phyloP scores from a whole-genome alignment of 78 protist species.

The Capsaspora owczarzaki region DNA sequence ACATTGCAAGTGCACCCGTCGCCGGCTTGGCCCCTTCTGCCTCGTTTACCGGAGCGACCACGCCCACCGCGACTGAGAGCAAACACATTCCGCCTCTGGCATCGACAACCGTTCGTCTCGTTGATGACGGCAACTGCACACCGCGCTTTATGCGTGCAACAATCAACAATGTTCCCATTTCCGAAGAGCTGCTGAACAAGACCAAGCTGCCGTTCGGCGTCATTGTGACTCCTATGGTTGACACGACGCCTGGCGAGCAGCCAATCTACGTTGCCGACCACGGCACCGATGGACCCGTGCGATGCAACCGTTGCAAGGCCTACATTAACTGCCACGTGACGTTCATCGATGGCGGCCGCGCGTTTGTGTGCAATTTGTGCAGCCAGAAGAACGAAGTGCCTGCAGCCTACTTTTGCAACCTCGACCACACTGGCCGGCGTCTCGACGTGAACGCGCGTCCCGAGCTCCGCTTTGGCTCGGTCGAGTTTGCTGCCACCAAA shows the following conservation, averaged over 20 bases:
- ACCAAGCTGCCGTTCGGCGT: constrained; percentile 13
- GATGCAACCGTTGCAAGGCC: constrained; percentile 66
- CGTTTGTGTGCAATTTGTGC: constrained; percentile 50
- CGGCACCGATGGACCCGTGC: constrained; percentile 30
- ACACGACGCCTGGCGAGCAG: background rate
- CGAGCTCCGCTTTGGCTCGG: constrained; percentile 52
- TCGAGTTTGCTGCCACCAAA: constrained; percentile 48
- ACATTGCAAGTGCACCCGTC: background rate
- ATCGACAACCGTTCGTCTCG: background rate
- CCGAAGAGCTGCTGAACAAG: constrained; percentile 10
- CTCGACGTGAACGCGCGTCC: constrained; percentile 43
- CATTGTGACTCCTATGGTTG: constrained; percentile 22
- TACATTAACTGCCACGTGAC: constrained; percentile 58
- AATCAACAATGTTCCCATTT: constrained; percentile 9
- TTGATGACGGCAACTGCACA: constrained; percentile 19
- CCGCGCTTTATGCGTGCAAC: constrained; percentile 28
- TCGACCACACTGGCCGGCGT: constrained; percentile 50
- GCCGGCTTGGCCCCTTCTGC: background rate
- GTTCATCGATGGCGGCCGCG: constrained; percentile 57
- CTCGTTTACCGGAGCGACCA: too few relatives aligned
- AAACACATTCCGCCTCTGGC: constrained; percentile 35
- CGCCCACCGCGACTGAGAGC: too few relatives aligned
- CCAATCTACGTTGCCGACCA: constrained; percentile 16
- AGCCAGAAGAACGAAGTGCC: constrained; percentile 23
- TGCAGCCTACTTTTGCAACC: constrained; percentile 42